A percentile compares a stretch with the other conserved stretches of the same genome.
Conservation (phyloP, 1,284 basidiomycete species). For the Golubevia pallescens region DNA sequence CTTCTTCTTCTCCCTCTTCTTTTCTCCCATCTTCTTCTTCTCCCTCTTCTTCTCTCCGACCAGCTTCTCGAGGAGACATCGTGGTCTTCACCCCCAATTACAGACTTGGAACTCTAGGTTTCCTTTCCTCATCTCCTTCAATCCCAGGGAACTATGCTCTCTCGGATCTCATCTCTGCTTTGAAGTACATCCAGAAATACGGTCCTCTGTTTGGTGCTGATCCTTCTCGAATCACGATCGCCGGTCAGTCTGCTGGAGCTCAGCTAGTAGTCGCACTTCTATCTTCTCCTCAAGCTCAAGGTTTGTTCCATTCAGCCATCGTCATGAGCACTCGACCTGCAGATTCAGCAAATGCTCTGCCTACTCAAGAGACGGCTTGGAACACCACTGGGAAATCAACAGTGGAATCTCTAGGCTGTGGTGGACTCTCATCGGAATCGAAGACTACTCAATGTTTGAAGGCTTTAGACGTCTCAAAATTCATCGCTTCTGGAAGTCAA, state of each 20-base stretch:
- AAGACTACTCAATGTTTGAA: background rate
- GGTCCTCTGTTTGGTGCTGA: background rate
- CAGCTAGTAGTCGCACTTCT: background rate
- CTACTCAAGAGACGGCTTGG: background rate
- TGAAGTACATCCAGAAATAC: background rate
- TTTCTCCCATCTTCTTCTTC: too few species aligned
- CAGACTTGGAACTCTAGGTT: conserved; percentile 41
- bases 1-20: too few species aligned
- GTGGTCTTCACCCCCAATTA: conserved; percentile 44
- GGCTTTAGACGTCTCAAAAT: background rate
- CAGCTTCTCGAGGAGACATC: conserved; percentile 33
- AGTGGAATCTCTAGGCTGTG: background rate
- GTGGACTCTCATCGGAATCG: background rate
- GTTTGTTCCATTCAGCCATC: background rate
- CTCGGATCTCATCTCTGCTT: background rate
- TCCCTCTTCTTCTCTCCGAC: too few species aligned
- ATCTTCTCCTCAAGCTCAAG: background rate
- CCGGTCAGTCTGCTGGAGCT: background rate
- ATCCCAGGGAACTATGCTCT: background rate
- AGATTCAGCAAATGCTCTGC: background rate
- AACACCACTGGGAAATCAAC: background rate
- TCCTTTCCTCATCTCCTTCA: conserved; percentile 3
- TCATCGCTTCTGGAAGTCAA: background rate
- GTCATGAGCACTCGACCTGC: background rate
- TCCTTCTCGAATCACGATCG: background rate